Conservation (phyloP, 2,329 filamentous ascomycete species). For the Penicillium sp. region DNA sequence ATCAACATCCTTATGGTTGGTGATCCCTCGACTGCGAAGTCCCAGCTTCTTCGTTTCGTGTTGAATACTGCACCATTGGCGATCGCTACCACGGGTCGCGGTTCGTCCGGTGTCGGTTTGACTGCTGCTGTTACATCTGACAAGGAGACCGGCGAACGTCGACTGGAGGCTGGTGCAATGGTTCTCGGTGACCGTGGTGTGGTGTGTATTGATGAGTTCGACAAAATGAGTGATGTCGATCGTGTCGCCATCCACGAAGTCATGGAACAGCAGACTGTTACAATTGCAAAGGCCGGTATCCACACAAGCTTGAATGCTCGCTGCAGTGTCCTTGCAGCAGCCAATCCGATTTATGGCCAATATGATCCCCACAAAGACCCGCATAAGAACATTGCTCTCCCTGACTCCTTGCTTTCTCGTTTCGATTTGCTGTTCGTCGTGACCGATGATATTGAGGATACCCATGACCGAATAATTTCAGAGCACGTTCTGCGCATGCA, state of each 20-base stretch:
- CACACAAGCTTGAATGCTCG: constrained; percentile 94
- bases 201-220: constrained; percentile 97
- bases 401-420: constrained; percentile 91
- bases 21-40: constrained; percentile 96
- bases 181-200: constrained; percentile 93
- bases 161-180: constrained; percentile 96
- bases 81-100: constrained; percentile 92
- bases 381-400: constrained; percentile 94
- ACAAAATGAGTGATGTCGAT: constrained; percentile 99
- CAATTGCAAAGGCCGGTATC: constrained; percentile 95
- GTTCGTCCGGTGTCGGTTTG: constrained; percentile 93
- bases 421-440: constrained; percentile 97
- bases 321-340: constrained; percentile 90
- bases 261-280: constrained; percentile 99
- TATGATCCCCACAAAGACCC: constrained; percentile 98
- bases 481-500: constrained; percentile 98
- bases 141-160: constrained; percentile 91
- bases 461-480: constrained; percentile 78
- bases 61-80: constrained; percentile 92
- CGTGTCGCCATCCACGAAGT: constrained; percentile 99
- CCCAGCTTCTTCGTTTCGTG: constrained; percentile 92
- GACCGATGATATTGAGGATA: constrained; percentile 95
- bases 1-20: constrained; percentile 99
- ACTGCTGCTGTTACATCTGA: constrained; percentile 93
- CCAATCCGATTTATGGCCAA: constrained; percentile 95